A percentile compares a stretch with the other conserved stretches of the same genome.
Conservation (phyloP, 1,139 yeast genomes). For the Citeromyces hawaiiensis region DNA sequence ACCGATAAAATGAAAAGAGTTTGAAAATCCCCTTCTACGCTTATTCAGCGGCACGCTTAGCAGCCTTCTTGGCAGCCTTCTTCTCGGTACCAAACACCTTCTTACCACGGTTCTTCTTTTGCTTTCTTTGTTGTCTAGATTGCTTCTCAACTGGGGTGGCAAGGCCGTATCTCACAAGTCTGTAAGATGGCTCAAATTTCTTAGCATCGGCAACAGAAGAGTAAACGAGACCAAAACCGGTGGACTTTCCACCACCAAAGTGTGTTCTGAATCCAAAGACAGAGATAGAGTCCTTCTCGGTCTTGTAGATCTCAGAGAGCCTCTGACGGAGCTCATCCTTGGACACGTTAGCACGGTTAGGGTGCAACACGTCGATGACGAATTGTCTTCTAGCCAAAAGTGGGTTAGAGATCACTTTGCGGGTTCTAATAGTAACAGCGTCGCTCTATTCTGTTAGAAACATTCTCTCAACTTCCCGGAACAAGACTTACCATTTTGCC, state of each 20-base stretch:
- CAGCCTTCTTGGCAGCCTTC: conserved; percentile 87
- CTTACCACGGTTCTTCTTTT: conserved; percentile 99
- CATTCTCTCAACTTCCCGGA: neutral
- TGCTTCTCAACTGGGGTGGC: conserved; percentile 94
- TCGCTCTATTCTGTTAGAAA: conserved; percentile 44
- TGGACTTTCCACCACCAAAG: conserved; percentile 99
- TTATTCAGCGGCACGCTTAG: conserved; percentile 38
- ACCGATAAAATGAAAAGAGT: conserved; percentile 2
- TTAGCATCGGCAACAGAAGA: conserved; percentile 96
- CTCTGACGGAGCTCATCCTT: conserved; percentile 99
- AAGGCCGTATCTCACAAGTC: conserved; percentile 98
- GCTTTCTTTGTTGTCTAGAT: conserved; percentile 99
- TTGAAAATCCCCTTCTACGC: conserved; percentile 4
- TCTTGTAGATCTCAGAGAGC: conserved; percentile 92
- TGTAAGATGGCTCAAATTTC: conserved; percentile 98
- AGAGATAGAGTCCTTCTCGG: conserved; percentile 97
- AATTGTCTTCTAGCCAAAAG: conserved; percentile 99
- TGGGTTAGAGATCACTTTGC: conserved; percentile 99
- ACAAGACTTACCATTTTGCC: conserved; percentile 28
- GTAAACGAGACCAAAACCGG: conserved; percentile 99
- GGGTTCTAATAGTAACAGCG: conserved; percentile 99
- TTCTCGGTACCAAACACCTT: conserved; percentile 97
- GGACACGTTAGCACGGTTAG: conserved; percentile 98
- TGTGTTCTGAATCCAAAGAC: conserved; percentile 99
- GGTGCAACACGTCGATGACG: conserved; percentile 99